phyloP scores from a whole-genome alignment of 768 basidiomycete species.

The Leucogyrophana mollusca region DNA sequence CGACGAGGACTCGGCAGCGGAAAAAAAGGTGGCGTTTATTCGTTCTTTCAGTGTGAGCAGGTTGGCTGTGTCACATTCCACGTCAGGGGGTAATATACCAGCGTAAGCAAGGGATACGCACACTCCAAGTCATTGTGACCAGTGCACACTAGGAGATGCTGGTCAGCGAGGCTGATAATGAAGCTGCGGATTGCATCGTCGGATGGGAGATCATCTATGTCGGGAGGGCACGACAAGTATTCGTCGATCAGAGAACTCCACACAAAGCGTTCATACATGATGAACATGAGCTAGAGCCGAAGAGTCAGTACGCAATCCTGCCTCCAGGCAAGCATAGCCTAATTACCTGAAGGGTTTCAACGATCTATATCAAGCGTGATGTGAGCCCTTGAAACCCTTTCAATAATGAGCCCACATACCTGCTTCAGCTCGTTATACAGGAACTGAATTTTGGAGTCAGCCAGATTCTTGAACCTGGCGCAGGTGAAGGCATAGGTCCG shows the following conservation, averaged over 20 bases:
- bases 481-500: slow-evolving; percentile 9
- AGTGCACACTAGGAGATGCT: too few species aligned
- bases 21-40: too few species aligned
- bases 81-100: too few species aligned
- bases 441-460: slow-evolving; percentile 2
- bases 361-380: slow-evolving; percentile 4
- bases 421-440: slow-evolving; percentile 8
- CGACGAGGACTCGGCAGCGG: too few species aligned
- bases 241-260: not conserved
- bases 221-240: slow-evolving; percentile 5
- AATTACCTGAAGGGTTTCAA: slow-evolving; percentile 19
- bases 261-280: slow-evolving; percentile 1
- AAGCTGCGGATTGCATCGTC: too few species aligned
- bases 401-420: slow-evolving; percentile 6
- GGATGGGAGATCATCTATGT: not conserved
- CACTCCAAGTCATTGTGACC: too few species aligned
- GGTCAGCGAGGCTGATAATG: not conserved
- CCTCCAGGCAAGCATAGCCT: not conserved
- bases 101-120: too few species aligned
- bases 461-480: slow-evolving; percentile 8
- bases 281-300: not conserved
- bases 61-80: too few species aligned
- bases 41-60: too few species aligned
- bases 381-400: slow-evolving; percentile 2
- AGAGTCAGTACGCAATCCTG: slow-evolving; percentile 6